Conservation (phyloP, 768 basidiomycete species). For the Russula virescens region DNA sequence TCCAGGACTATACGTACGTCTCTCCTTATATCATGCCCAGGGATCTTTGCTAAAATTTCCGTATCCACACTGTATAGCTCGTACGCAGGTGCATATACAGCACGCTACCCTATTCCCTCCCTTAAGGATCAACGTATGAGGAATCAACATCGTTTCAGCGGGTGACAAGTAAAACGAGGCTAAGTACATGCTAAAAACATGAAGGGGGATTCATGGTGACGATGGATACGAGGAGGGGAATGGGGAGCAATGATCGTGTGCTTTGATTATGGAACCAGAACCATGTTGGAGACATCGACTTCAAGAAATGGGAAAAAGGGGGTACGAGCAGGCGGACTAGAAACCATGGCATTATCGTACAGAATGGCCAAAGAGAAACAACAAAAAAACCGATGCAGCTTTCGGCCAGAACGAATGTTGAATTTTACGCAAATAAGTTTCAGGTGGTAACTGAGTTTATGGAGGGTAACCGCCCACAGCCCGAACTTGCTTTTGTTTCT, state of each 20-base stretch:
- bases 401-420: neutral
- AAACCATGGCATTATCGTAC: conserved; percentile 9
- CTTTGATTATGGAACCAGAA: neutral
- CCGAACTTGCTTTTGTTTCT: conserved; percentile 77
- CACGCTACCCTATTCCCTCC: conserved; percentile 53
- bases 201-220: neutral
- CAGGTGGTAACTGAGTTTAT: conserved; percentile 10
- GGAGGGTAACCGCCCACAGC: conserved; percentile 25
- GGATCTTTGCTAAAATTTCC: neutral
- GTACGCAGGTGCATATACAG: conserved; percentile 38
- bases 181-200: neutral
- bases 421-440: conserved; percentile 9
- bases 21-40: neutral
- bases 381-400: neutral
- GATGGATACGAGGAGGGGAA: neutral
- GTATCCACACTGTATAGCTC: conserved; percentile 23
- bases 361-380: neutral
- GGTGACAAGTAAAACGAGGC: neutral
- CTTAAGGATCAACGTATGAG: conserved; percentile 22
- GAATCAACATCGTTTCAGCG: neutral
- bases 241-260: neutral
- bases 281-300: conserved; percentile 7
- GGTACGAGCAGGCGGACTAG: neutral
- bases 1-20: conserved; percentile 60
- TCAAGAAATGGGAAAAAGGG: neutral